These are phyloP conservation scores for Trametes elegans DNA, from an alignment of 768 basidiomycete genomes.

Conservation along the genomic window DNA sequence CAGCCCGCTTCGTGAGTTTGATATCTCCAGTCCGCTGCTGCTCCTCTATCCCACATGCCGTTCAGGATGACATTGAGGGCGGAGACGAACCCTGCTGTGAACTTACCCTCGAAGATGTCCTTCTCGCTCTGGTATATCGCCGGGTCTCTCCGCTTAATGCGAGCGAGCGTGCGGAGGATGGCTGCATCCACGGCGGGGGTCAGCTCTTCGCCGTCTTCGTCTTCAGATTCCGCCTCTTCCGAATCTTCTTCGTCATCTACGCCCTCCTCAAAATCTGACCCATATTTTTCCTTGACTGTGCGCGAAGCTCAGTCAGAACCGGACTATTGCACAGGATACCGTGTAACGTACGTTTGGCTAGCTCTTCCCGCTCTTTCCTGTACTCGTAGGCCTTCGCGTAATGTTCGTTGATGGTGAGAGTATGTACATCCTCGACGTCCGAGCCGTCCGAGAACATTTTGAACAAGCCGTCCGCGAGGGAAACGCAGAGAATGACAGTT, in stretches of 20 bases:
- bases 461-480: not conserved
- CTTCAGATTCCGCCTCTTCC: conserved; percentile 81
- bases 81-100: not conserved
- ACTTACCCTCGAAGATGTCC: conserved; percentile 77
- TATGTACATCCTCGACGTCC: conserved; percentile 42
- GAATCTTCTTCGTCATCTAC: conserved; percentile 59
- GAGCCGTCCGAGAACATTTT: conserved; percentile 30
- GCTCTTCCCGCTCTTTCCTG: conserved; percentile 83
- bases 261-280: conserved; percentile 61
- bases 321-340: not conserved
- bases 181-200: conserved; percentile 93
- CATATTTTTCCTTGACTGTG: conserved; percentile 87
- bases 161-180: conserved; percentile 84
- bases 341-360: conserved; percentile 60
- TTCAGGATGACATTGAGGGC: not conserved
- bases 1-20: conserved; percentile 23
- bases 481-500: no score
- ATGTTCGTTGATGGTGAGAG: conserved; percentile 68
- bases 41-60: conserved; percentile 54
- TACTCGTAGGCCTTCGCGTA: conserved; percentile 82
- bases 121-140: conserved; percentile 73
- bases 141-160: conserved; percentile 81
- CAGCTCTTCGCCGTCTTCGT: conserved; percentile 92
- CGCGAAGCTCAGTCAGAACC: not conserved
- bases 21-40: conserved; percentile 44